phyloP scores from a whole-genome alignment of 495 filamentous ascomycete species.

The Cercophora sp. region DNA sequence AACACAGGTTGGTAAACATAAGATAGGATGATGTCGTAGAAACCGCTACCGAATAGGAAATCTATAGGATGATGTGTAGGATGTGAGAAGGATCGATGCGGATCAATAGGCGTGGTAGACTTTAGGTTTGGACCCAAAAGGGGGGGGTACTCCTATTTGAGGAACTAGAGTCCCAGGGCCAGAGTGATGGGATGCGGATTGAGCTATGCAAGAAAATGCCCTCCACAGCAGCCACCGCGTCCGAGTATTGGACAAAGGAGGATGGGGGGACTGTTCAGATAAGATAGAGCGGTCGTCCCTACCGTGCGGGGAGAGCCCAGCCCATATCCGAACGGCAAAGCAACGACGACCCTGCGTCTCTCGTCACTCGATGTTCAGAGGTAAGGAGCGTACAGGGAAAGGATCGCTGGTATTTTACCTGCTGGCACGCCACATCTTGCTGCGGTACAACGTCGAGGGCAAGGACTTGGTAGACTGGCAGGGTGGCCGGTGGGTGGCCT shows the following conservation, averaged over 20 bases:
- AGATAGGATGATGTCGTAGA: too few relatives aligned
- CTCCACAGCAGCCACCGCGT: not conserved
- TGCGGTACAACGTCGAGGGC: constrained; percentile 14
- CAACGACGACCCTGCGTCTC: not conserved
- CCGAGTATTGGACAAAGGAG: not conserved
- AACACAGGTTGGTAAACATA: too few relatives aligned
- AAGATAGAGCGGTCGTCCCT: constrained; percentile 1
- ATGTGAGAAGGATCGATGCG: too few relatives aligned
- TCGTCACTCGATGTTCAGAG: not conserved
- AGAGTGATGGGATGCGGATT: too few relatives aligned
- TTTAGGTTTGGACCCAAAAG: too few relatives aligned
- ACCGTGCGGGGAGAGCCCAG: not conserved
- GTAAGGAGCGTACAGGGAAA: not conserved
- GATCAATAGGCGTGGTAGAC: too few relatives aligned
- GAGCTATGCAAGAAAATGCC: constrained; percentile 1
- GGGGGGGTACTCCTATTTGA: too few relatives aligned
- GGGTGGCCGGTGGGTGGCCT: not conserved
- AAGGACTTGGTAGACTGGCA: not conserved
- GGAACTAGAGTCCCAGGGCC: too few relatives aligned
- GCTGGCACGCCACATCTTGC: constrained; percentile 16
- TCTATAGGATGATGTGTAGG: too few relatives aligned
- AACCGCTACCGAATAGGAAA: too few relatives aligned
- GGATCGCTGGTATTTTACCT: constrained; percentile 5
- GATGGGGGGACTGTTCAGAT: not conserved
- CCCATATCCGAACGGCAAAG: not conserved